phyloP scores from a whole-genome alignment of 2,329 filamentous ascomycete genomes.

The Colletotrichum godetiae region DNA sequence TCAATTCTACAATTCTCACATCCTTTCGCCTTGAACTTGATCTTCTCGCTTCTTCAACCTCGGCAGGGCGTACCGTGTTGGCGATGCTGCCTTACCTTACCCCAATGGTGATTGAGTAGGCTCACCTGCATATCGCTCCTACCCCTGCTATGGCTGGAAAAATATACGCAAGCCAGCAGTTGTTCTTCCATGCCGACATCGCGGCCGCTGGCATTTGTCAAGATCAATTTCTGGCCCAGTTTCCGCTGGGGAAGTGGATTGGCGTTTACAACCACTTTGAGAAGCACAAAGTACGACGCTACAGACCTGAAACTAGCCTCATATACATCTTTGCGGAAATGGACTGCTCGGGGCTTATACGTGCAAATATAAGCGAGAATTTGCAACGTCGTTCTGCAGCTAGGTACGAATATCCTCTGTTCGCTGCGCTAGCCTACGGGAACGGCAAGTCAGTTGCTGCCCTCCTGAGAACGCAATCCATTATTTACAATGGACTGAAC shows the following conservation, averaged over 20 bases:
- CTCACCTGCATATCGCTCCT: no score
- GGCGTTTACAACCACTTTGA: conserved; percentile 45
- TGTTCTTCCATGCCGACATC: conserved; percentile 54
- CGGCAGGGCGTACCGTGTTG: no score
- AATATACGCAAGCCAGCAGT: conserved; percentile 53
- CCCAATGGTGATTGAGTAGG: no score
- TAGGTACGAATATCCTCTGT: conserved; percentile 47
- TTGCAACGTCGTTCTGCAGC: conserved; percentile 37
- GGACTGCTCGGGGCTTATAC: conserved; percentile 42
- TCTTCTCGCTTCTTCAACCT: no score
- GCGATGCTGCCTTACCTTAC: no score
- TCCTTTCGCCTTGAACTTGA: no score
- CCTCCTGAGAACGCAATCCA: conserved; percentile 37
- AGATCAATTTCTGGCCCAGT: conserved; percentile 44
- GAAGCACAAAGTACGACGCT: conserved; percentile 39
- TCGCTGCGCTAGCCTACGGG: conserved; percentile 47
- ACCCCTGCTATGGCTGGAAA: no score
- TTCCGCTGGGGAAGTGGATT: conserved; percentile 45
- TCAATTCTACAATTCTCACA: no score
- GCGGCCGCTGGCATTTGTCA: conserved; percentile 44
- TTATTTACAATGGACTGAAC: conserved; percentile 5
- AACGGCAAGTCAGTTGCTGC: conserved; percentile 41
- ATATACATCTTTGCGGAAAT: conserved; percentile 50
- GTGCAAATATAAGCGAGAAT: conserved; percentile 36
- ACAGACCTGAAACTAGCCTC: conserved; percentile 40